Base-by-base conservation (phyloP, 345 rosid species). In the Acer saccharum region DNA sequence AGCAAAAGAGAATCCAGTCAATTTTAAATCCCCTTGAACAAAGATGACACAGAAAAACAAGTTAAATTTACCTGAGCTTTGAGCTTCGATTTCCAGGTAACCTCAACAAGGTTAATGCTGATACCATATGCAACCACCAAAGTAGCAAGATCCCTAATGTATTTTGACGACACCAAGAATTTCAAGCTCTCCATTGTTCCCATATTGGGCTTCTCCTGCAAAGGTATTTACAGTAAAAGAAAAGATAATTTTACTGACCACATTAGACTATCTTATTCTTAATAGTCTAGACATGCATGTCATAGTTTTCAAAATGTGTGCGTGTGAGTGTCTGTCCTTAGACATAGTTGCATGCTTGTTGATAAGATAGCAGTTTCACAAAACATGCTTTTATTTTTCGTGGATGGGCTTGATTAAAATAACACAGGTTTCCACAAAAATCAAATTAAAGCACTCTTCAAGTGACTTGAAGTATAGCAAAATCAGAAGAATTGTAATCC, bases 81-180 rank as follows among this genome's bases (percentile, higher is more conserved):
- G 78, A 95, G 97, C 85, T 95, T 95, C 41, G 99, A 95, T 84
- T 95, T 95, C 99, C 99, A 95, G 52, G 99, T 95, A 82, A 93
- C 98, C 82, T 95, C 99, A 44, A 95, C 99, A 35, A 95, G 97
- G 84, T 95, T 95, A 84, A 93, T 95, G 84, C 99, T 95, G 67
- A 95, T 95, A 79, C 99, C 99, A 72, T 95, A 95, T 6, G 99
- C 99, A 77, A 95, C 98, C 82, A 95, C 99, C 89, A 95, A 86
- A 77, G 94, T 92, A 50, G 99, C 99, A 69, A 93, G 96, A 85
- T 95, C 93, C 84, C 99, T 88, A 54, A 95, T 92, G 83, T 95
- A 95, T 68, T 78, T 91, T 68, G 97, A 92, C 69, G 99, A 93
- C 41, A 89, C 90, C 88, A 95, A 88, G 91, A 95, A 92, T 82